These are phyloP conservation scores for Corrigiola litoralis DNA, from an alignment of 179 eudicot genomes.

Conservation along the genomic window DNA sequence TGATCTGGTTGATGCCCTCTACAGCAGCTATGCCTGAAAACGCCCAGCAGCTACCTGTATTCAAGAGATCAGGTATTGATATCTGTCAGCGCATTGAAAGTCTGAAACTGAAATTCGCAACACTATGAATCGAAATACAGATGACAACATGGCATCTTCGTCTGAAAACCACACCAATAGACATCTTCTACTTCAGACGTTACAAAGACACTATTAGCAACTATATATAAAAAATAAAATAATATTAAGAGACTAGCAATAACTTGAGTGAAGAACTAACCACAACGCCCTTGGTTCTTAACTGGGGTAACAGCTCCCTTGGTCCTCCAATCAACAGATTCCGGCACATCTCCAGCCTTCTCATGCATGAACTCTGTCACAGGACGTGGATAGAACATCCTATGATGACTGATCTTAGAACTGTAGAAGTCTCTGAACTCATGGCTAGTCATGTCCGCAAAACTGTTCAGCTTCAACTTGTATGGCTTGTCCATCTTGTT, in stretches of 20 bases:
- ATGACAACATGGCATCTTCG: background rate
- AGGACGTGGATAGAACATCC: conserved; percentile 41
- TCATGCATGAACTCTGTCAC: conserved; percentile 44
- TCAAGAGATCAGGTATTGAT: background rate
- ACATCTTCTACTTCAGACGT: no score
- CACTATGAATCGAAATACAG: background rate
- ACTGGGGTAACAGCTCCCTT: conserved; percentile 68
- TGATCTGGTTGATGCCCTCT: conserved; percentile 45
- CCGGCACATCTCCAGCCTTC: conserved; percentile 36
- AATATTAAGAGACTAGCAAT: background rate
- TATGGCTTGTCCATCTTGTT: conserved; percentile 73
- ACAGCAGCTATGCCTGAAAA: conserved; percentile 33
- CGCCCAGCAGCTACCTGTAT: conserved; percentile 46
- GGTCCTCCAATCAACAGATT: conserved; percentile 66
- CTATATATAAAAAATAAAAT: background rate
- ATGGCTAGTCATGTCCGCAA: conserved; percentile 61
- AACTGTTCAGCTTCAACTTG: conserved; percentile 58
- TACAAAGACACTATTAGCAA: background rate
- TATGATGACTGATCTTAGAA: conserved; percentile 51
- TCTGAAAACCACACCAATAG: background rate
- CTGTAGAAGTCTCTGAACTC: conserved; percentile 51
- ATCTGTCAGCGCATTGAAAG: background rate
- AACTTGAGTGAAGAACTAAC: conserved; percentile 22
- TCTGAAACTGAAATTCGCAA: background rate
- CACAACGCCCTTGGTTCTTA: conserved; percentile 71